Percentiles rank a stretch among this genome's conserved stretches.
These are phyloP conservation scores for Puccinellia tenuiflora DNA, from an alignment of 176 grass and related monocot genomes.

Conservation along the genomic window DNA sequence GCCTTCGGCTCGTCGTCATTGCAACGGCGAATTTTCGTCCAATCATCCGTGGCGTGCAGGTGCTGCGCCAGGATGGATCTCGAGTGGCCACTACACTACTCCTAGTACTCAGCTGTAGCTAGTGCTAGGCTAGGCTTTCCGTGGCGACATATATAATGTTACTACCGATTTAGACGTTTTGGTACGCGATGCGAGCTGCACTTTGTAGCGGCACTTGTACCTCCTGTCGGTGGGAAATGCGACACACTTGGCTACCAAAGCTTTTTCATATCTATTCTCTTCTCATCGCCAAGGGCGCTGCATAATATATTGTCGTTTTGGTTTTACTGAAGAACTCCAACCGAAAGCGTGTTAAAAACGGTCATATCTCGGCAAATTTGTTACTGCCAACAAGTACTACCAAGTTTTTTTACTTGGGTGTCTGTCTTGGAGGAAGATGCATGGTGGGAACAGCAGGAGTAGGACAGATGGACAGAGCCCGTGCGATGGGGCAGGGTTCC, in stretches of 20 bases:
- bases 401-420: neutral
- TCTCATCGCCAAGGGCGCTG: neutral
- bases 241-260: neutral
- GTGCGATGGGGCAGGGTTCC: neutral
- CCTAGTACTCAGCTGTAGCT: neutral
- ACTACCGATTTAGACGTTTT: no score
- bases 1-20: neutral
- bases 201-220: neutral
- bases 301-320: neutral
- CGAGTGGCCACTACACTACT: neutral
- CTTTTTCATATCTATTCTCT: neutral
- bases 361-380: no score
- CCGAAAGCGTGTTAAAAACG: no score
- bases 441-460: neutral
- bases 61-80: neutral
- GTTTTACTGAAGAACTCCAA: no score
- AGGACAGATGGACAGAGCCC: slow-evolving; percentile 6
- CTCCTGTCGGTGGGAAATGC: neutral
- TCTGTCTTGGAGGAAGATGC: neutral
- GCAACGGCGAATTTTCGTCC: neutral
- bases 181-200: neutral
- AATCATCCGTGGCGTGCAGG: neutral
- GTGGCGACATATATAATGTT: neutral
- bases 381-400: neutral
- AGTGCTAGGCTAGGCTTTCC: neutral